Conservation (phyloP, 2,329 filamentous ascomycete species). For the Blastomyces parvus region DNA sequence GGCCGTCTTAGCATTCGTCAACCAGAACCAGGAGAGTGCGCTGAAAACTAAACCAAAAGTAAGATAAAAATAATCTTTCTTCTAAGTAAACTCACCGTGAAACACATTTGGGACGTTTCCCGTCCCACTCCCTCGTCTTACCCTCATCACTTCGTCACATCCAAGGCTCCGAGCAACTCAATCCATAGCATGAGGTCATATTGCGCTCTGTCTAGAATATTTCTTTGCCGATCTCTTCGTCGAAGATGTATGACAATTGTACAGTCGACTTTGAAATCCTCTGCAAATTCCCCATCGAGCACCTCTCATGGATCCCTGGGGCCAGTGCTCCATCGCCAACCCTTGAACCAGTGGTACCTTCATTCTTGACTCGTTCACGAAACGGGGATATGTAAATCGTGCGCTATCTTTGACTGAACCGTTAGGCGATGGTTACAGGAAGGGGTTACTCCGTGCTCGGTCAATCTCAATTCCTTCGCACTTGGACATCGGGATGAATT, state of each 20-base stretch:
- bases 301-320: background rate
- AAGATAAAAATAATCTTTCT: constrained; percentile 36
- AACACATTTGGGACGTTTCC: background rate
- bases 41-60: constrained; percentile 83
- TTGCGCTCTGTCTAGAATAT: background rate
- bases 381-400: background rate
- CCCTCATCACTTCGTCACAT: background rate
- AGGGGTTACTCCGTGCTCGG: background rate
- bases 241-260: background rate
- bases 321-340: background rate
- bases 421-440: background rate
- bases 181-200: background rate
- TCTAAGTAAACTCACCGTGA: background rate
- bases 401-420: background rate
- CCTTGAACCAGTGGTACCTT: background rate
- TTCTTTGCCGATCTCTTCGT: background rate
- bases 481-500: background rate
- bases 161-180: background rate
- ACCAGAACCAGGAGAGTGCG: constrained; percentile 60
- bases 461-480: background rate
- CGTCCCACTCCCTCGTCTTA: background rate
- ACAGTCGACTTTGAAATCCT: background rate
- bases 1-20: constrained; percentile 59
- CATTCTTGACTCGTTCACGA: background rate
- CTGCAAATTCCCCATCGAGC: background rate